phyloP scores from a whole-genome alignment of 805 yeast genomes.

The Candida khao-thaluensis region DNA sequence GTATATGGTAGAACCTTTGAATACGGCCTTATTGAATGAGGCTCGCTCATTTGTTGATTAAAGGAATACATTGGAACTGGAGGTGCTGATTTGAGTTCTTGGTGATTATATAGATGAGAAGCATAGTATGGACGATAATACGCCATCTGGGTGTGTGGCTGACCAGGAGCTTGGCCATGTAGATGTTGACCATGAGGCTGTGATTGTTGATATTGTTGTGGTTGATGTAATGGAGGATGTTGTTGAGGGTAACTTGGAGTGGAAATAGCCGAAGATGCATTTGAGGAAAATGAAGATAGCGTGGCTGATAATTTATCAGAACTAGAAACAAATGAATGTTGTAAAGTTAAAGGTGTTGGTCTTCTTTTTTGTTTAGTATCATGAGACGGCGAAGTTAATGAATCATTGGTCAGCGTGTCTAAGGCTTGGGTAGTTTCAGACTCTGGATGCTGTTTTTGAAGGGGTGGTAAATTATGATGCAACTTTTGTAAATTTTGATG shows the following conservation, averaged over 20 bases:
- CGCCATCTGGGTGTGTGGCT: not conserved
- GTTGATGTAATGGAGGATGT: conserved; percentile 1
- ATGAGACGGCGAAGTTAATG: conserved; percentile 22
- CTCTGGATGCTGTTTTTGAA: not conserved
- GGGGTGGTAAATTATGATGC: conserved; percentile 2
- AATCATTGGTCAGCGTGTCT: not conserved
- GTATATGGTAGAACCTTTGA: conserved; percentile 13
- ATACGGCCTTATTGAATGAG: conserved; percentile 8
- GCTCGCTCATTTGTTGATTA: conserved; percentile 13
- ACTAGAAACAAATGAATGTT: conserved; percentile 28
- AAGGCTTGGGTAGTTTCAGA: not conserved
- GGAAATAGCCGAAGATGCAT: conserved; percentile 5
- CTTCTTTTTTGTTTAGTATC: conserved; percentile 39
- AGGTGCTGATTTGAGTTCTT: conserved; percentile 24
- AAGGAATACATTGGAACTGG: conserved; percentile 19
- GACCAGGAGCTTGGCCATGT: no score
- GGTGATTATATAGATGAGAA: conserved; percentile 6
- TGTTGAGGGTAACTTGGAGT: conserved; percentile 11
- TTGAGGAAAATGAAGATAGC: conserved; percentile 13
- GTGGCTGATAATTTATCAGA: conserved; percentile 16
- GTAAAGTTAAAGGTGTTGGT: conserved; percentile 39
- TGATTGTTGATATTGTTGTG: not conserved
- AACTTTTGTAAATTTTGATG: no score
- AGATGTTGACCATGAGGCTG: no score
- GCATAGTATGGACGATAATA: conserved; percentile 4